A percentile compares a stretch with the other conserved stretches of the same genome.
These are phyloP conservation scores for Stephania japonica DNA, from an alignment of 164 flowering plant genomes.

Conservation along the genomic window DNA sequence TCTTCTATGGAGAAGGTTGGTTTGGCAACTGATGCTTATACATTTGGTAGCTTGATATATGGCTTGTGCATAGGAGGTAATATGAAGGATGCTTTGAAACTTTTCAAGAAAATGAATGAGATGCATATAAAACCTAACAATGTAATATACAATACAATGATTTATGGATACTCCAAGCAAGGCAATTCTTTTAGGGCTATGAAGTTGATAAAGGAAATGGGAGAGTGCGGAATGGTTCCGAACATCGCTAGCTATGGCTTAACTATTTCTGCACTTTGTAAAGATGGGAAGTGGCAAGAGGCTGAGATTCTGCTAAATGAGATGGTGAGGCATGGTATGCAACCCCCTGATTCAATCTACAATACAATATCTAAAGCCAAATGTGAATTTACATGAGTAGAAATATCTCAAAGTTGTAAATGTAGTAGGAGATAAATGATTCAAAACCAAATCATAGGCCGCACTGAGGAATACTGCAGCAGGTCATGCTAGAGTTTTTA, in stretches of 20 bases:
- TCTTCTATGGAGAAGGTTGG: constrained; percentile 50
- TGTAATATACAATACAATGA: constrained; percentile 61
- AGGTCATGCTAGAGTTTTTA: neutral
- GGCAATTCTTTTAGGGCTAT: constrained; percentile 62
- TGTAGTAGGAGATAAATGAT: neutral
- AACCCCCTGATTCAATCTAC: constrained; percentile 35
- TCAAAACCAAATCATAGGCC: neutral
- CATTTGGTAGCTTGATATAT: constrained; percentile 52
- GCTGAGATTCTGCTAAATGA: constrained; percentile 43
- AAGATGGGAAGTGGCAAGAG: constrained; percentile 53
- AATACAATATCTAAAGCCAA: constrained; percentile 38
- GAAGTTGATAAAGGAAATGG: constrained; percentile 55
- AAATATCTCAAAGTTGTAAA: neutral
- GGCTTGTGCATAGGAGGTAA: constrained; percentile 54
- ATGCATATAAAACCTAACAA: constrained; percentile 45
- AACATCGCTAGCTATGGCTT: constrained; percentile 50
- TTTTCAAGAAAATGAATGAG: constrained; percentile 45
- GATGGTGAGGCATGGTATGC: constrained; percentile 42
- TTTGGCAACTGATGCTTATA: constrained; percentile 45
- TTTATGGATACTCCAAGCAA: constrained; percentile 63
- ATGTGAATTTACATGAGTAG: constrained; percentile 1
- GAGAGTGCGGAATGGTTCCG: constrained; percentile 48
- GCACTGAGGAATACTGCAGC: neutral
- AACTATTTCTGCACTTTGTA: constrained; percentile 52
- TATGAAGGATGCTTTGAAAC: constrained; percentile 65